phyloP scores from a whole-genome alignment of 129 eudicot species.

The Helianthus annuus region DNA sequence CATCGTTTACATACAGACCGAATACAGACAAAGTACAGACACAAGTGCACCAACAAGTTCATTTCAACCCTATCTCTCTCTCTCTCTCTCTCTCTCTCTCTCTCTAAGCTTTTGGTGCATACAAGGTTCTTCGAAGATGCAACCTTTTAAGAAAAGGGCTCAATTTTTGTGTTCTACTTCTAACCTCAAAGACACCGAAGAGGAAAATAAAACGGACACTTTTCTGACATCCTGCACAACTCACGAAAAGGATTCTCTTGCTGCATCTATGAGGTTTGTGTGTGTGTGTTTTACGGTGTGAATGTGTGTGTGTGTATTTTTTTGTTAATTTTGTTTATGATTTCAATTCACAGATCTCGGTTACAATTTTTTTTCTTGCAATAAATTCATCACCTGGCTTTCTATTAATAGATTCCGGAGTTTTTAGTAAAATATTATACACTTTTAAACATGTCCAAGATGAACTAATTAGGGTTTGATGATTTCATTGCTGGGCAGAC shows the following conservation, averaged over 20 bases:
- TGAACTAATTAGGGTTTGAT: conserved; percentile 2
- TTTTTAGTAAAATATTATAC: background rate
- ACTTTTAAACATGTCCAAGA: conserved; percentile 6
- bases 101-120: background rate
- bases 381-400: background rate
- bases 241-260: background rate
- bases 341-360: background rate
- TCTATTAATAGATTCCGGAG: background rate
- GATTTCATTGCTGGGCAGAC: background rate
- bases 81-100: background rate
- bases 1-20: no score
- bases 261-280: conserved; percentile 23
- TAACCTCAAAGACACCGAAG: background rate
- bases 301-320: background rate
- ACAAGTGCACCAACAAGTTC: no score
- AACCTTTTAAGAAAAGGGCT: conserved; percentile 29
- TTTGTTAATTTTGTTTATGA: background rate
- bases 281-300: background rate
- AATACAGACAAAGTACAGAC: no score
- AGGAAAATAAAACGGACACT: conserved; percentile 7
- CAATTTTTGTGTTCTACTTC: conserved; percentile 15
- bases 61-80: background rate
- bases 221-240: background rate
- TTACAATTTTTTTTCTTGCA: background rate
- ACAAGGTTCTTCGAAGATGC: background rate